These are phyloP conservation scores for Aquilaria yunnanensis DNA, from an alignment of 345 rosid genomes.

Conservation along the genomic window DNA sequence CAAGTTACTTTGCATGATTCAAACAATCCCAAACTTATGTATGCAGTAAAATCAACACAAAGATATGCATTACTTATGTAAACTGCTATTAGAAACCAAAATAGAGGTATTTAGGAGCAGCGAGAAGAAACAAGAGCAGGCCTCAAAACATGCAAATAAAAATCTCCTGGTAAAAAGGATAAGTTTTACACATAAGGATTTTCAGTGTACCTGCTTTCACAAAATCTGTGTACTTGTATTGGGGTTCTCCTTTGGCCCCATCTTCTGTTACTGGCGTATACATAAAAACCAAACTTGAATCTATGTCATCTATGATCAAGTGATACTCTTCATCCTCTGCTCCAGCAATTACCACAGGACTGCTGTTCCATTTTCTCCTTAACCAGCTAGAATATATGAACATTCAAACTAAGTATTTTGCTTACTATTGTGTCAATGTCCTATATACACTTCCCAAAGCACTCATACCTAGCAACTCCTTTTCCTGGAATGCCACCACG, in stretches of 20 bases:
- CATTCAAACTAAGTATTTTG: slow-evolving; percentile 1
- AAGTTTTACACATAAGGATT: slow-evolving; percentile 5
- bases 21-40: no score
- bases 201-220: slow-evolving; percentile 73
- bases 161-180: background rate
- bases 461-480: slow-evolving; percentile 77
- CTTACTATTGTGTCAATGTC: background rate
- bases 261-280: slow-evolving; percentile 92
- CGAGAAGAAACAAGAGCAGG: no score
- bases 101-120: no score
- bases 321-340: slow-evolving; percentile 86
- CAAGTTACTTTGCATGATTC: background rate
- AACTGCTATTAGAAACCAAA: no score
- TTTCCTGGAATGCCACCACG: slow-evolving; percentile 96
- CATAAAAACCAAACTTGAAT: slow-evolving; percentile 96
- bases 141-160: no score
- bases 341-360: slow-evolving; percentile 82
- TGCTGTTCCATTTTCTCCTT: slow-evolving; percentile 91
- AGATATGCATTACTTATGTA: no score
- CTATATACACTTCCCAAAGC: slow-evolving; percentile 7
- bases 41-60: no score
- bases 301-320: slow-evolving; percentile 74
- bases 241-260: slow-evolving; percentile 97
- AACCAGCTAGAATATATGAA: slow-evolving; percentile 60
- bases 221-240: slow-evolving; percentile 88